These are phyloP conservation scores for Przewalskia tangutica DNA, from an alignment of 257 asterid genomes.

Conservation along the genomic window DNA sequence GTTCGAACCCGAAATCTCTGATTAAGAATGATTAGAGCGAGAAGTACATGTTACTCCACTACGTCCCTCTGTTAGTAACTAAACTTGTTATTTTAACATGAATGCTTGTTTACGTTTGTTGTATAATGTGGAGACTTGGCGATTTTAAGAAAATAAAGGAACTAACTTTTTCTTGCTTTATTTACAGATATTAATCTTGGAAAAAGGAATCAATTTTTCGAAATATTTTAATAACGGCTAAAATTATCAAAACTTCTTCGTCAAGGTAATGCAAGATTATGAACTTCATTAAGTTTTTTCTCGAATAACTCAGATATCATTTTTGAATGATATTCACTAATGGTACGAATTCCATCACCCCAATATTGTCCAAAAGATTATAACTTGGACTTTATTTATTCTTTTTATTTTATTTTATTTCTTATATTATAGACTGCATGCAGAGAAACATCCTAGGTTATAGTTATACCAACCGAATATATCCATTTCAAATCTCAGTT, in stretches of 20 bases:
- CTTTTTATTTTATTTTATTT: background rate
- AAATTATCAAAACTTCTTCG: background rate
- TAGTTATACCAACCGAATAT: background rate
- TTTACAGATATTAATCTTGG: background rate
- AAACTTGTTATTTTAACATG: background rate
- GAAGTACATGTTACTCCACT: no score
- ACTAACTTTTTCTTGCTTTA: background rate
- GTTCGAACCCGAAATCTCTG: no score
- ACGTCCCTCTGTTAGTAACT: background rate
- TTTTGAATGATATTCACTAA: background rate
- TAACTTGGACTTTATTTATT: background rate
- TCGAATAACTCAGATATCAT: background rate
- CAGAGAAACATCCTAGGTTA: background rate
- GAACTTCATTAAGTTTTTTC: background rate
- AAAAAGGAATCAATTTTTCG: background rate
- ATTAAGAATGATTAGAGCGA: no score
- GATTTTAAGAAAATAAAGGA: background rate
- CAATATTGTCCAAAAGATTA: background rate
- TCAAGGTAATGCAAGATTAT: background rate
- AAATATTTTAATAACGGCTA: background rate
- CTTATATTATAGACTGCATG: background rate
- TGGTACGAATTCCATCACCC: background rate
- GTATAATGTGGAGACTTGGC: background rate
- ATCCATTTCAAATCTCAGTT: background rate
- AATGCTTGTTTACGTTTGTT: background rate